Conservation (phyloP, 2,329 filamentous ascomycete species). For the Lithohypha guttulata region DNA sequence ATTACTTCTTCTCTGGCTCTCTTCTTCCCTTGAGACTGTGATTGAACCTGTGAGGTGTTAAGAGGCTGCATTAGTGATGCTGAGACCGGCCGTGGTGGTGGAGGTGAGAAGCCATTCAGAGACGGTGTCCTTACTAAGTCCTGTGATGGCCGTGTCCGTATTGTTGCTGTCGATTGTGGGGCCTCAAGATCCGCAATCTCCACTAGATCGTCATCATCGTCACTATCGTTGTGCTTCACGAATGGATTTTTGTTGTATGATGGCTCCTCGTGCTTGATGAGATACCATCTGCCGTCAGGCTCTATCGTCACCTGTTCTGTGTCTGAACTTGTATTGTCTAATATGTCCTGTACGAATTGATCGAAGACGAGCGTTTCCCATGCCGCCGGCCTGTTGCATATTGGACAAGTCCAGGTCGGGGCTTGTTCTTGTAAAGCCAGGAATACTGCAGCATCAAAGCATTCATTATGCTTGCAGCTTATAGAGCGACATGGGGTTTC, state of each 20-base stretch:
- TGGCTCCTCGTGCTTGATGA: conserved; percentile 10
- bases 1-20: conserved; percentile 40
- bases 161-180: conserved; percentile 28
- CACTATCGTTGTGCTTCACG: conserved; percentile 31
- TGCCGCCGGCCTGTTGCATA: conserved; percentile 73
- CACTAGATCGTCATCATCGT: conserved; percentile 41
- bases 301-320: conserved; percentile 84
- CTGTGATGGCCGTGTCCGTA: conserved; percentile 7
- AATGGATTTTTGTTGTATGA: conserved; percentile 24
- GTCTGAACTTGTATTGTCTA: conserved; percentile 58
- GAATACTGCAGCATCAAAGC: conserved; percentile 88
- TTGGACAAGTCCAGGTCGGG: conserved; percentile 90
- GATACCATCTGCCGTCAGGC: conserved; percentile 66
- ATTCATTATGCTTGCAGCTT: conserved; percentile 79
- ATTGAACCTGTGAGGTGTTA: conserved; percentile 28
- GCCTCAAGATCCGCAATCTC: conserved; percentile 35
- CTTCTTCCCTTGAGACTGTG: conserved; percentile 32
- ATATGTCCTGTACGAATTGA: conserved; percentile 80
- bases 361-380: conserved; percentile 81
- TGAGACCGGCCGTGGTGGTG: neutral
- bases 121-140: neutral
- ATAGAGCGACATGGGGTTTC: conserved; percentile 67
- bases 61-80: conserved; percentile 25
- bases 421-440: conserved; percentile 91
- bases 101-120: conserved; percentile 8